A percentile compares a stretch with the other conserved stretches of the same genome.
Evolutionary conservation across 495 filamentous ascomycete genomes (phyloP).

Genomic region (Parachaetomium inaequale): DNA sequence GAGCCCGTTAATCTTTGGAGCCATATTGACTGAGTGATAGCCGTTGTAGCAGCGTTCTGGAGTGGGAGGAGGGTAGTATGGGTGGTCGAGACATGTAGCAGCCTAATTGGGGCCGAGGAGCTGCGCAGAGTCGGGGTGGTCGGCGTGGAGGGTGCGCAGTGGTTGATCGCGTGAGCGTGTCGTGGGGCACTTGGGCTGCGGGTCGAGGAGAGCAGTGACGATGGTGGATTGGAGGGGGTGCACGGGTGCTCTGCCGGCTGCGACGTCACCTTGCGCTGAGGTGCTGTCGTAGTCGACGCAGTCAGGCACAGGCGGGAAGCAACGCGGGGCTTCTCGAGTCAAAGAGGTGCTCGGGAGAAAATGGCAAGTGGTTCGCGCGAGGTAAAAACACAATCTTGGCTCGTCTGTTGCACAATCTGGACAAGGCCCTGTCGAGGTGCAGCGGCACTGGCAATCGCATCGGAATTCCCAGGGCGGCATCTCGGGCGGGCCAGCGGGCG

Average conservation of each 20-base stretch:
- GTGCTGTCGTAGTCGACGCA: slow-evolving; percentile 1
- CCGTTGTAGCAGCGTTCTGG: slow-evolving; percentile 10
- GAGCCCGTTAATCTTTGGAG: slow-evolving; percentile 45
- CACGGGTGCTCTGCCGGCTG: slow-evolving; percentile 4
- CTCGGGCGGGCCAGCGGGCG: slow-evolving; percentile 14
- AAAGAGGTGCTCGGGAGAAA: too few relatives aligned
- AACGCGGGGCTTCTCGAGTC: not conserved
- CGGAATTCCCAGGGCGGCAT: slow-evolving; percentile 23
- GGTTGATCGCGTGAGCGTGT: slow-evolving; percentile 34
- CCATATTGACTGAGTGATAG: slow-evolving; percentile 34
- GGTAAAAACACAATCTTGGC: not conserved
- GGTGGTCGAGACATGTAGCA: slow-evolving; percentile 34
- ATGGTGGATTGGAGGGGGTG: not conserved
- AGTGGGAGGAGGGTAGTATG: slow-evolving; percentile 10
- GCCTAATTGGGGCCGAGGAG: slow-evolving; percentile 18
- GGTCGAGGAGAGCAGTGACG: slow-evolving; percentile 2
- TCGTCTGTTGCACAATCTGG: not conserved
- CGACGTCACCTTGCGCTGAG: slow-evolving; percentile 14
- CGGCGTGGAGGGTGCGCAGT: slow-evolving; percentile 1
- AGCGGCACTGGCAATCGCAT: slow-evolving; percentile 10
- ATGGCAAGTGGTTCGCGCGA: not conserved
- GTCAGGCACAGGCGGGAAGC: not conserved
- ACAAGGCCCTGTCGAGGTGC: slow-evolving; percentile 9
- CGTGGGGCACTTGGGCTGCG: slow-evolving; percentile 18
- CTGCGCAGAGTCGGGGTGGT: not conserved